phyloP scores from a whole-genome alignment of 768 basidiomycete species.

The Lentinus tigrinus region DNA sequence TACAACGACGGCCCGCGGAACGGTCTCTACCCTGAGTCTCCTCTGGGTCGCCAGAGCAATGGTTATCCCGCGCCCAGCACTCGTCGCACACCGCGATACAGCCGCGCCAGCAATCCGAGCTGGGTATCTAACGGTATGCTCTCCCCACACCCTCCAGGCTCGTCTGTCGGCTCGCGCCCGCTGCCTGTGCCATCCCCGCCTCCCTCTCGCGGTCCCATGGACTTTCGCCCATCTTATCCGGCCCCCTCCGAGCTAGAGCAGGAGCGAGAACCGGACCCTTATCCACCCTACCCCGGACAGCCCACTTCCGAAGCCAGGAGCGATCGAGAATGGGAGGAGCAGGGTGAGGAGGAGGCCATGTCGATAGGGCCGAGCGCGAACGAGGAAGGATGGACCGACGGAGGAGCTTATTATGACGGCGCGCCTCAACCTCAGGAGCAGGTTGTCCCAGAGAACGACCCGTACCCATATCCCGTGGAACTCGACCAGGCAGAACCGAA shows the following conservation, averaged over 20 bases:
- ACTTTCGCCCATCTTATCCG: conserved; percentile 6
- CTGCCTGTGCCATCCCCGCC: conserved; percentile 8
- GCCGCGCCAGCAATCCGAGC: conserved; percentile 10
- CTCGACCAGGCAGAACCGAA: neutral
- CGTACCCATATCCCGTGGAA: neutral
- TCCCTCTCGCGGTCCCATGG: conserved; percentile 8
- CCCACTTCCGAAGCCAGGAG: neutral
- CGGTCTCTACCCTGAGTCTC: conserved; percentile 10
- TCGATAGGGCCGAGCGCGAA: conserved; percentile 12
- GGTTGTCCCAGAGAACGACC: neutral
- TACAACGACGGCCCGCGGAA: conserved; percentile 12
- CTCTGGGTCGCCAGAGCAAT: conserved; percentile 3
- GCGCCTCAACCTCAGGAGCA: neutral
- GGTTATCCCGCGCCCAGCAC: neutral
- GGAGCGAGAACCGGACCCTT: neutral
- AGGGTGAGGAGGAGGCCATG: conserved; percentile 17
- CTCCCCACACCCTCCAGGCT: conserved; percentile 5
- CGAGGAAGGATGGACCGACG: neutral
- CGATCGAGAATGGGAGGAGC: conserved; percentile 7
- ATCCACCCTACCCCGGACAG: neutral
- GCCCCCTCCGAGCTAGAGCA: conserved; percentile 2
- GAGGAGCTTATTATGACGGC: neutral
- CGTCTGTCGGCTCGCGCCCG: conserved; percentile 8
- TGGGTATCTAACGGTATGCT: conserved; percentile 16
- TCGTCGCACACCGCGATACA: conserved; percentile 13